Percentiles rank a stretch among this genome's conserved stretches.
These are phyloP conservation scores for Hebeloma cylindrosporum DNA, from an alignment of 768 basidiomycete species.

Conservation along the genomic window DNA sequence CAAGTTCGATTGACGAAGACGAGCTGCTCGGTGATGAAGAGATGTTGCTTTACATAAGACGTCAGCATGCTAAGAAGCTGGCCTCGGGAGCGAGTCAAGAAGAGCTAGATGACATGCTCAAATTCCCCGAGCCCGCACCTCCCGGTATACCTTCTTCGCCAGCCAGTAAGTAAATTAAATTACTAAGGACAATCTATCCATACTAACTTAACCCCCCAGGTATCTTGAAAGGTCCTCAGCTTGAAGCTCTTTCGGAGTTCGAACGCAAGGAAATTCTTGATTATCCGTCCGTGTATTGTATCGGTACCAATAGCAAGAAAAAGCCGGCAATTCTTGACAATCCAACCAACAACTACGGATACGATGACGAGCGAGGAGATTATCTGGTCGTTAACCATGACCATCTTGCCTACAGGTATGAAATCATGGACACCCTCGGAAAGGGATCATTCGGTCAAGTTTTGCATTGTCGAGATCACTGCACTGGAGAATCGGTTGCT, in stretches of 20 bases:
- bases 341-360: slow-evolving; percentile 86
- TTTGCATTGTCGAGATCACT: slow-evolving; percentile 91
- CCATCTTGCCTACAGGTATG: slow-evolving; percentile 97
- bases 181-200: background rate
- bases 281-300: slow-evolving; percentile 78
- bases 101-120: slow-evolving; percentile 83
- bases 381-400: slow-evolving; percentile 89
- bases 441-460: slow-evolving; percentile 99
- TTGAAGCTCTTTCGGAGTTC: slow-evolving; percentile 76
- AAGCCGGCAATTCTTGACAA: slow-evolving; percentile 74
- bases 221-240: slow-evolving; percentile 64
- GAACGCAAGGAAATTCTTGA: slow-evolving; percentile 93
- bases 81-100: slow-evolving; percentile 81
- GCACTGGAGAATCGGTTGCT: slow-evolving; percentile 93
- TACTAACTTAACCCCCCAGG: slow-evolving; percentile 39
- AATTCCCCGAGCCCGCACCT: slow-evolving; percentile 87
- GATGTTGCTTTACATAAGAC: slow-evolving; percentile 91
- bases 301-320: slow-evolving; percentile 81
- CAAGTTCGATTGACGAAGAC: slow-evolving; percentile 79
- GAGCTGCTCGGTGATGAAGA: slow-evolving; percentile 92
- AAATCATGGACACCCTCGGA: slow-evolving; percentile 87
- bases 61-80: slow-evolving; percentile 87
- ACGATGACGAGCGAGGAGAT: slow-evolving; percentile 98
- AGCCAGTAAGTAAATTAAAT: slow-evolving; percentile 50
- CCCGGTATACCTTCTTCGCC: slow-evolving; percentile 69